Evolutionary conservation across 2,329 filamentous ascomycete genomes (phyloP), one percentile per base, ranked within the genome.

Genomic region (Aspergillus neoniger): DNA sequence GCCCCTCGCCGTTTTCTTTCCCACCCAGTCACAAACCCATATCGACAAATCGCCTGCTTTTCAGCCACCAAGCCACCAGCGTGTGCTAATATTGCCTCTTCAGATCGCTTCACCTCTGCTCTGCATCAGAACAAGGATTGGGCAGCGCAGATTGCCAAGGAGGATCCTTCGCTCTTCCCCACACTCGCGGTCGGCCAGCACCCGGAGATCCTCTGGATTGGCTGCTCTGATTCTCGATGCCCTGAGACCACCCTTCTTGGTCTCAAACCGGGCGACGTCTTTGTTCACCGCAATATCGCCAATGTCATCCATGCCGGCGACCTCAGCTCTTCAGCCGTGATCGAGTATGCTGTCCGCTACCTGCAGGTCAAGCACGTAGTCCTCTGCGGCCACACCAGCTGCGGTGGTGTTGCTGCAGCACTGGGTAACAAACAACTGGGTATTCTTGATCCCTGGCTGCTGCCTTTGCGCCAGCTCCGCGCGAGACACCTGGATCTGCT

Each of bases 231-330:
- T 80, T 91, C 88, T 41, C 90, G 92, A 65, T 88, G 91, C 67
- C 91, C 92, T 1, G 92, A 95, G 77, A 94, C 91, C 5, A 92
- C 88, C 52, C 84, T 96, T 70, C 84, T 93, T 28, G 88, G 89
- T 70, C 83, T 92, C 60, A 84, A 91, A 70, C 91, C 91, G 3
- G 91, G 92, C 61, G 91, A 96, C 69, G 88, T 96, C 67, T 96
- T 96, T 75, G 89, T 92, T 55, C 91, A 96, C 81, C 90, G 92
- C 74, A 96, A 96, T 81, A 93, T 96, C 74, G 91, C 91, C 77
- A 96, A 96, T 80, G 86, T 94, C 71, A 79, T 96, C 64, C 86
- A 87, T 59, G 81, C 87, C 19, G 87, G 86, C 69, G 92, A 96
- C 74, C 85, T 94, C 74, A 91, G 86, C 79, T 87, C 88, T 36